These are phyloP conservation scores for Plasmodium reichenowi DNA, from an alignment of 169 alveolate genomes.

Conservation along the genomic window DNA sequence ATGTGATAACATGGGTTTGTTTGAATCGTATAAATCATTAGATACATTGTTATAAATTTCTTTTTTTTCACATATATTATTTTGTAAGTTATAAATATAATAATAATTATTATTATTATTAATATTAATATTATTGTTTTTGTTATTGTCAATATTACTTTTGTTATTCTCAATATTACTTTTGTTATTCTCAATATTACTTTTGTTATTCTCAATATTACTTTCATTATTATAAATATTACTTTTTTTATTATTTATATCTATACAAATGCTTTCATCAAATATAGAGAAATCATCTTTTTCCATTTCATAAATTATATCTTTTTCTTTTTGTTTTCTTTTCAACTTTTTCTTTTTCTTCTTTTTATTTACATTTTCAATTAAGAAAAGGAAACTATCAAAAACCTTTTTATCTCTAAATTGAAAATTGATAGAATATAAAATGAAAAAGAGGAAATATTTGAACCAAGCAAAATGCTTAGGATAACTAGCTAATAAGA, in stretches of 20 bases:
- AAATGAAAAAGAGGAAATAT: slow-evolving; percentile 59
- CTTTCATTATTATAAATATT: background rate
- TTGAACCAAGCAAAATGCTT: slow-evolving; percentile 44
- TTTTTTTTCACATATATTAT: background rate
- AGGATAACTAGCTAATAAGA: slow-evolving; percentile 51
- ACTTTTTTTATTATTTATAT: background rate
- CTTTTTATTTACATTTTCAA: slow-evolving; percentile 34
- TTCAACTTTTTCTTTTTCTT: background rate
- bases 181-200: too few relatives aligned
- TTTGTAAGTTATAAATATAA: background rate
- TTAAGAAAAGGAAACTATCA: slow-evolving; percentile 30
- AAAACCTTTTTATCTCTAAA: slow-evolving; percentile 25
- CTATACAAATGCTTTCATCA: too few relatives aligned
- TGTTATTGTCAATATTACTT: too few relatives aligned
- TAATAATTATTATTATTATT: too few relatives aligned
- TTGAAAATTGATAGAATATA: slow-evolving; percentile 63
- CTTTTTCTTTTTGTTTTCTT: too few relatives aligned
- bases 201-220: too few relatives aligned
- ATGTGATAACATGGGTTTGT: background rate
- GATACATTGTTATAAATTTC: background rate
- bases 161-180: too few relatives aligned
- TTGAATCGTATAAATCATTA: background rate
- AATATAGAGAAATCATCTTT: too few relatives aligned
- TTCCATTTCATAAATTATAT: too few relatives aligned
- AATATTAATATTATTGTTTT: too few relatives aligned